Evolutionary conservation across 1,284 basidiomycete species (phyloP), one percentile per base, ranked within the genome.

Genomic region (Cryptococcus depauperatus): DNA sequence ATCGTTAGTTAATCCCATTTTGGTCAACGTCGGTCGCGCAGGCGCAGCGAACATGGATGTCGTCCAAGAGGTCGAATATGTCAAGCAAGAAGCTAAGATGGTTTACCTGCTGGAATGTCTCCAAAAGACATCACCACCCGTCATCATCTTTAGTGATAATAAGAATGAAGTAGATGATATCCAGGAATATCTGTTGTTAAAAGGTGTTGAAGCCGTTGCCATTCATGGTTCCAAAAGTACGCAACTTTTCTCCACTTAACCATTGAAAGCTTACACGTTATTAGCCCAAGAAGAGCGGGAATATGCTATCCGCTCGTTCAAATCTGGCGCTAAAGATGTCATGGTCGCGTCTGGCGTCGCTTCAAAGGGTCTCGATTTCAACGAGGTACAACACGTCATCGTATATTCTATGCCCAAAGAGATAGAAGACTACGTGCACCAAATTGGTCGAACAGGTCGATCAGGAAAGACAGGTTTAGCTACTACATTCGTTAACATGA

Each of bases 91-190:
- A 70, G 92, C 93, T 0, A 98, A 98, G 73, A 97, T 98, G 93
- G 90, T 97, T 0, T 97, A 97, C 66, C 77, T 98, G 13, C 75
- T 98, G 37, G 95, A 99, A 69, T 95, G 91, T 68, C 70, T 99
- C 49, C 95, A 99, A 66, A 99, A 98, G 74, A 99, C 95, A 1
- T 84, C 95, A 1, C 95, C 95, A 10, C 95, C 95, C 0, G 91
- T 95, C 44, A 96, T 99, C 69, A 81, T 98, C 46, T 98, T 99
- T 69, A 91, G 86, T 56, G 93, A 98, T 67, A 97, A 95, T 74
- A 98, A 99, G 76, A 97, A 97, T 62, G 95, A 98, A 66, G 95
- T 98, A 18, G 95, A 98, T 66, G 92, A 98, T 68, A 97, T 99
- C 37, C 93, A 98, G 56, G 95, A 99, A 65, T 98, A 97, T 64